These are phyloP conservation scores for Thermomucor indicae-seudaticae DNA, from an alignment of 371 early-diverging fungal genomes.

Conservation along the genomic window DNA sequence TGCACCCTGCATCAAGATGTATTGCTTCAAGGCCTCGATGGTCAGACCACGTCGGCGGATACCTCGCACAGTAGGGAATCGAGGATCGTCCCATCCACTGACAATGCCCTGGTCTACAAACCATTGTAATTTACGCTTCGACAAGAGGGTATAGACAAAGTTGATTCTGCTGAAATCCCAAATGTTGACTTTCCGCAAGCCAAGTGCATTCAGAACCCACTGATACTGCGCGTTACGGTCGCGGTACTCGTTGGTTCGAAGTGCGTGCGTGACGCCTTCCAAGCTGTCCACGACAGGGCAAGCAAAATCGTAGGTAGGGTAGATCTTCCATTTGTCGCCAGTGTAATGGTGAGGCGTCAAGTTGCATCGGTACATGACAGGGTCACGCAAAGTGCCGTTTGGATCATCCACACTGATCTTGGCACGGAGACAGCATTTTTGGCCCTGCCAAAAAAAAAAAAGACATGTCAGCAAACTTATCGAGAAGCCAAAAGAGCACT, in stretches of 20 bases:
- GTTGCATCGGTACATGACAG: conserved; percentile 97
- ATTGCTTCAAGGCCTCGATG: conserved; percentile 96
- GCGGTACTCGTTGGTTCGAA: conserved; percentile 98
- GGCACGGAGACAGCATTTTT: conserved; percentile 58
- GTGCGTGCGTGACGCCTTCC: conserved; percentile 99
- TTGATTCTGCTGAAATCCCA: conserved; percentile 99
- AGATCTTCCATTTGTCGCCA: conserved; percentile 93
- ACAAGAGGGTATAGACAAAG: conserved; percentile 94
- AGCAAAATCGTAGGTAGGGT: conserved; percentile 99
- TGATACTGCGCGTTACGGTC: conserved; percentile 97
- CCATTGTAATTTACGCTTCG: conserved; percentile 97
- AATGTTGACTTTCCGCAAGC: conserved; percentile 99
- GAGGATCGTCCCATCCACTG: conserved; percentile 79
- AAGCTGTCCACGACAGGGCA: conserved; percentile 99
- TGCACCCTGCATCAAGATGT: conserved; percentile 99
- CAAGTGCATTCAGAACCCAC: conserved; percentile 98
- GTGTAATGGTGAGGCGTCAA: conserved; percentile 94
- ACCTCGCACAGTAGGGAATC: conserved; percentile 97
- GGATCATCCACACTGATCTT: conserved; percentile 97
- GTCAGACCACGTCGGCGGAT: conserved; percentile 99
- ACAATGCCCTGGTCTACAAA: conserved; percentile 83
- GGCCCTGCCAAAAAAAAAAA: not conserved
- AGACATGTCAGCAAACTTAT: not conserved
- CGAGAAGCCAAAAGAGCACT: not conserved
- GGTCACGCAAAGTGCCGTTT: conserved; percentile 99